These are phyloP conservation scores for Croton setiger DNA, from an alignment of 441 rosid genomes.

Conservation along the genomic window DNA sequence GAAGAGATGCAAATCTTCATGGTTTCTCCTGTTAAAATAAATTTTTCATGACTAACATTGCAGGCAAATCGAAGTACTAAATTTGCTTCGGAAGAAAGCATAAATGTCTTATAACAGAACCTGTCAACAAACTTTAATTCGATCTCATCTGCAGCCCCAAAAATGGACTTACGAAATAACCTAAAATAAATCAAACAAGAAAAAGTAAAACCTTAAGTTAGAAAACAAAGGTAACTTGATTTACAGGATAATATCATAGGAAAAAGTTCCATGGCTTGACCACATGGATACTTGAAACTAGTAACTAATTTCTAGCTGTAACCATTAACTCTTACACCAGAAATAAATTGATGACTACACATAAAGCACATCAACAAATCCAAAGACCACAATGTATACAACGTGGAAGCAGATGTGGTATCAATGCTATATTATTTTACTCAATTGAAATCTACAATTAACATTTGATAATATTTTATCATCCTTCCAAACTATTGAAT, in stretches of 20 bases:
- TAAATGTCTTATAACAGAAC: slow-evolving; percentile 29
- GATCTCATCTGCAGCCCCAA: slow-evolving; percentile 94
- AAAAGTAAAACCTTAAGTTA: background rate
- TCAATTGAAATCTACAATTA: background rate
- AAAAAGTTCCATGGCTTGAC: background rate
- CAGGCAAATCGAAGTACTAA: slow-evolving; percentile 5
- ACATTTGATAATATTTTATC: background rate
- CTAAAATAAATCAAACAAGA: slow-evolving; percentile 31
- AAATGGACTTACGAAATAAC: slow-evolving; percentile 87
- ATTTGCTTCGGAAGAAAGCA: slow-evolving; percentile 6
- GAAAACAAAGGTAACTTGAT: background rate
- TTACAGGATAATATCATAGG: background rate
- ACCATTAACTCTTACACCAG: background rate
- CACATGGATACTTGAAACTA: background rate
- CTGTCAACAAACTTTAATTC: slow-evolving; percentile 93
- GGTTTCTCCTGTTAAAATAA: slow-evolving; percentile 60
- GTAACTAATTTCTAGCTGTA: background rate
- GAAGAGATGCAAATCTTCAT: slow-evolving; percentile 84
- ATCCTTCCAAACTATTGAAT: background rate
- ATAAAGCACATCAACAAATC: background rate
- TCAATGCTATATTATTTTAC: background rate
- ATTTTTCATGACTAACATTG: slow-evolving; percentile 17
- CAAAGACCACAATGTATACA: background rate
- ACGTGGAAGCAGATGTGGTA: background rate
- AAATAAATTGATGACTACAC: background rate